Evolutionary conservation across 1,139 yeast species (phyloP).

Genomic region (Magnusiomyces ingens): DNA sequence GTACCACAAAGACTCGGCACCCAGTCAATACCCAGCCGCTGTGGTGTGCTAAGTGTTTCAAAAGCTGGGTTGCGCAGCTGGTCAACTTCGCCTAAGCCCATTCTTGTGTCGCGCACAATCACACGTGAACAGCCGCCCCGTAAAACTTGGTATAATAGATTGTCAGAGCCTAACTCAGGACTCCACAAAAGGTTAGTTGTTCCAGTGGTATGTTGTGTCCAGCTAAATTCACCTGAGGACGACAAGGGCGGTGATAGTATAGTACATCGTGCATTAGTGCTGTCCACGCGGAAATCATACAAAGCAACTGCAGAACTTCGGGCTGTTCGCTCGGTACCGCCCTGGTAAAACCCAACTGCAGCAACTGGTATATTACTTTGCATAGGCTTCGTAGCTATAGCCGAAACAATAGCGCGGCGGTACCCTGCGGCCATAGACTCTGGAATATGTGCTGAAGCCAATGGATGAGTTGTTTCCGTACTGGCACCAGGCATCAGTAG

Average conservation of each 20-base stretch:
- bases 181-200: slow-evolving; percentile 1
- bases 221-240: background rate
- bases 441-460: slow-evolving; percentile 8
- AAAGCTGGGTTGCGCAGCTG: background rate
- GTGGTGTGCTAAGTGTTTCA: background rate
- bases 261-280: background rate
- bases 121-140: background rate
- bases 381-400: slow-evolving; percentile 10
- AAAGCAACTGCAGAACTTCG: background rate
- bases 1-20: background rate
- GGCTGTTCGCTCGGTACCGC: background rate
- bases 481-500: slow-evolving; percentile 19
- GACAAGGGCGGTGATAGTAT: slow-evolving; percentile 7
- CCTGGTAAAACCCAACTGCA: slow-evolving; percentile 18
- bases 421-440: background rate
- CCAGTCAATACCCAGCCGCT: background rate
- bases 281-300: slow-evolving; percentile 3
- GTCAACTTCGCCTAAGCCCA: background rate
- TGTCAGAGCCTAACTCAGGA: background rate
- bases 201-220: background rate
- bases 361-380: slow-evolving; percentile 17
- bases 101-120: slow-evolving; percentile 1
- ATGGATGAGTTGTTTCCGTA: slow-evolving; percentile 9
- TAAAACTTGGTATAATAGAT: background rate
- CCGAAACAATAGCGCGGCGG: slow-evolving; percentile 11